Base-by-base conservation (phyloP, 176 grass and related monocot species). In the Raddia guianensis region DNA sequence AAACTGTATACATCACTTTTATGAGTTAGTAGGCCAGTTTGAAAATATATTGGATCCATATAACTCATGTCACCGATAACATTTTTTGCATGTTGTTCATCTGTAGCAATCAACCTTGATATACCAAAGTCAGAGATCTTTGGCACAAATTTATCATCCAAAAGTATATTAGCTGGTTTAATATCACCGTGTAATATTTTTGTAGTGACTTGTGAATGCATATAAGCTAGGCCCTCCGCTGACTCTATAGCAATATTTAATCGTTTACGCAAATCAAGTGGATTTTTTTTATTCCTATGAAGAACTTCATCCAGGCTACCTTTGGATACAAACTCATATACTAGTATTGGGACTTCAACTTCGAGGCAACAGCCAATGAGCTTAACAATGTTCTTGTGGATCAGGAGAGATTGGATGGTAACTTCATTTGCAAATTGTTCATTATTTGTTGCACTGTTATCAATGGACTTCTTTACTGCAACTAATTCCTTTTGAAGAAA, bases 371-470 rank as follows among this genome's bases (percentile, higher is more conserved):
- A 63, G 14, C 75, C 75, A 32, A 79, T 20, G n/a, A 79, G 57
- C 69, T 49, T 71, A 18, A 86, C 75, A 59, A 79, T 86, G 37
- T 86, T 86, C 66, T 35, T 86, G 16, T 79, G 63, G 65, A 78
- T 86, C 6, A 86, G 61, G 52, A 27, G 52, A 35, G 75, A 86
- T 46, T 78, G 74, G 11, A 86, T 75, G 40, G 65, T 65, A 8
- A 86, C 43, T 65, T 86, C 83, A 42, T 72, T 86, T 44, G 64
- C 83, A 64, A 86, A 86, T 61, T 86, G 73, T 61, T 37, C 66
- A n/a, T 57, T 79, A 5, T 73, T 3, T 20, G 2, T 19, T 15
- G 71, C 64, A 52, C 66, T 49, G 19, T 66, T 37, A 53, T 46
- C 21, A 40, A 73, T 86, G 1, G 76, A 16, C 43, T 49, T 86